These are phyloP conservation scores for Pseudozyma hubeiensis DNA, from an alignment of 1,284 basidiomycete genomes.

Conservation along the genomic window DNA sequence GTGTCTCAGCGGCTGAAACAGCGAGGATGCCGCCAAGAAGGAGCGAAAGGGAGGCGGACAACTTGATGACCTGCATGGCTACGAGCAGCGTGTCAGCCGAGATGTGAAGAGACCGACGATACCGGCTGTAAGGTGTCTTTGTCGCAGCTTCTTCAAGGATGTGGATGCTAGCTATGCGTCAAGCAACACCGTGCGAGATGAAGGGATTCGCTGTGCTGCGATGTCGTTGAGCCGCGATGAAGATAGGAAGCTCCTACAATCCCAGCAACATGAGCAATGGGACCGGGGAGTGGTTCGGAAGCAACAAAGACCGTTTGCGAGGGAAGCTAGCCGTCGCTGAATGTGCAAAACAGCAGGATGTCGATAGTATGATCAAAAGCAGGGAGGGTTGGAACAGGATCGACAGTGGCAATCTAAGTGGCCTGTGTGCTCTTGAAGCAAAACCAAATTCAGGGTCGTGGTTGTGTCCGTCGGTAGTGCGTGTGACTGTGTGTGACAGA, in stretches of 20 bases:
- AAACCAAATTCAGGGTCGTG: too few relatives aligned
- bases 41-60: conserved; percentile 29
- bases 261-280: conserved; percentile 1
- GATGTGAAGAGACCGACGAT: neutral
- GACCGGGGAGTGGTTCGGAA: neutral
- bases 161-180: neutral
- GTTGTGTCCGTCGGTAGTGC: too few relatives aligned
- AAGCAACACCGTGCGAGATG: neutral
- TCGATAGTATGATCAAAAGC: too few relatives aligned
- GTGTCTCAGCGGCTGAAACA: conserved; percentile 14
- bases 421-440: too few relatives aligned
- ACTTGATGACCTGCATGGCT: conserved; percentile 29
- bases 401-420: too few relatives aligned
- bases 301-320: neutral
- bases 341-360: too few relatives aligned
- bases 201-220: neutral
- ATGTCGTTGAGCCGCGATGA: neutral
- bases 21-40: conserved; percentile 38
- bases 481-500: too few relatives aligned
- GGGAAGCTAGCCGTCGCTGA: neutral
- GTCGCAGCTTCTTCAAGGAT: neutral
- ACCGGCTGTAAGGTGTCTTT: too few relatives aligned
- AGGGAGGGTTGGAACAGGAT: too few relatives aligned
- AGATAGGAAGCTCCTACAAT: neutral
- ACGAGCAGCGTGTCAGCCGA: neutral